These are phyloP conservation scores for Candida oleophila DNA, from an alignment of 805 yeast genomes.

Conservation along the genomic window DNA sequence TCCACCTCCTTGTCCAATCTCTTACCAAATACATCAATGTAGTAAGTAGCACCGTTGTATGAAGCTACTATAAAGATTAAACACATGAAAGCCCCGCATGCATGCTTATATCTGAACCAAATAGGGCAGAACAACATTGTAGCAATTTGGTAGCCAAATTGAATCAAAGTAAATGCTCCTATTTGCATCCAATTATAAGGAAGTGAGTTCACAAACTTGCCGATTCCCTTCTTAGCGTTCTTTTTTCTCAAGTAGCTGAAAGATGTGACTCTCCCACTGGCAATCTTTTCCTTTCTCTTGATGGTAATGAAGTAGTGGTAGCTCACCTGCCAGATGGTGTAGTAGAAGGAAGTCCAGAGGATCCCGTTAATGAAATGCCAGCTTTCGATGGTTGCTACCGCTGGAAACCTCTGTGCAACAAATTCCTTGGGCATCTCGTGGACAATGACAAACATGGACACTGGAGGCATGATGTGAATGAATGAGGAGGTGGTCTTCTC, in stretches of 20 bases:
- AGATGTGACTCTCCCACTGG: conserved; percentile 82
- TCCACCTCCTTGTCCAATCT: conserved; percentile 83
- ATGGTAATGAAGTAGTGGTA: conserved; percentile 93
- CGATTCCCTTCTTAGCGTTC: conserved; percentile 63
- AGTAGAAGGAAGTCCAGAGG: conserved; percentile 75
- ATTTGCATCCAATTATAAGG: conserved; percentile 86
- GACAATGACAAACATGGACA: conserved; percentile 80
- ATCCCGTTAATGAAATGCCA: conserved; percentile 76
- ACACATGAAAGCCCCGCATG: conserved; percentile 66
- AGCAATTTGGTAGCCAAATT: conserved; percentile 78
- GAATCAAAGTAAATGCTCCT: conserved; percentile 80
- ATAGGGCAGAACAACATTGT: conserved; percentile 90
- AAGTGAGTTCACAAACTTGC: conserved; percentile 73
- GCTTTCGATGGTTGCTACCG: conserved; percentile 59
- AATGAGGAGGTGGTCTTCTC: conserved; percentile 91
- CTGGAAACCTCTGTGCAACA: conserved; percentile 69
- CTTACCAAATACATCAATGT: conserved; percentile 87
- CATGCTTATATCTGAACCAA: conserved; percentile 71
- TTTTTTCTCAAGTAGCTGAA: conserved; percentile 80
- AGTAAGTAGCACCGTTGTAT: conserved; percentile 93
- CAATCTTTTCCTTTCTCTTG: conserved; percentile 72
- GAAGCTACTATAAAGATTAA: conserved; percentile 78
- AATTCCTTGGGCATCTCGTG: conserved; percentile 64
- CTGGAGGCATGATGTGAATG: conserved; percentile 89
- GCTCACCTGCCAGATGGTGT: conserved; percentile 83